Conservation (phyloP, 257 asterid species). For the Solanum ossicruentum region DNA sequence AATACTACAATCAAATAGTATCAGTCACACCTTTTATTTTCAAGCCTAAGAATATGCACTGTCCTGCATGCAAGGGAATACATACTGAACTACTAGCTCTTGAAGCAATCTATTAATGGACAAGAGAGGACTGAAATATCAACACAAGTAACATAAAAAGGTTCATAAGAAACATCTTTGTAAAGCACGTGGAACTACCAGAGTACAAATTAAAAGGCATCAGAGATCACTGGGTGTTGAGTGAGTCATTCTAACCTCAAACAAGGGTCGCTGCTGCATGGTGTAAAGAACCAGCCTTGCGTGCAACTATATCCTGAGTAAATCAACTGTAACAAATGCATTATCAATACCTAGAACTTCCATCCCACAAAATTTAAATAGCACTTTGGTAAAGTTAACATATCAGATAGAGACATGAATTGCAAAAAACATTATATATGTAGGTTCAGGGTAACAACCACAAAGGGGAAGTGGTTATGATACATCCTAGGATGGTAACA, state of each 20-base stretch:
- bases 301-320: conserved; percentile 87
- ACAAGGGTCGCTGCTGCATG: conserved; percentile 73
- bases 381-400: background rate
- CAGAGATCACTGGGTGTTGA: background rate
- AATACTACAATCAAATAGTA: background rate
- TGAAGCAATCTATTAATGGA: background rate
- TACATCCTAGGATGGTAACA: background rate
- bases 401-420: background rate
- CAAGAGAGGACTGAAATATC: background rate
- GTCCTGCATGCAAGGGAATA: background rate
- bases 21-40: background rate
- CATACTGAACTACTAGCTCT: background rate
- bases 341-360: background rate
- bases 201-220: background rate
- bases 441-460: background rate
- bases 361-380: background rate
- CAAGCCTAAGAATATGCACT: background rate
- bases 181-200: background rate
- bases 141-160: background rate
- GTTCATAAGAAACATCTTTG: background rate
- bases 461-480: background rate
- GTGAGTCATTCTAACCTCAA: conserved; percentile 43
- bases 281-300: conserved; percentile 95
- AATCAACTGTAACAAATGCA: conserved; percentile 39
- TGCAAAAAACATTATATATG: background rate